phyloP scores from a whole-genome alignment of 2,329 filamentous ascomycete genomes.

The Cladophialophora bantiana region DNA sequence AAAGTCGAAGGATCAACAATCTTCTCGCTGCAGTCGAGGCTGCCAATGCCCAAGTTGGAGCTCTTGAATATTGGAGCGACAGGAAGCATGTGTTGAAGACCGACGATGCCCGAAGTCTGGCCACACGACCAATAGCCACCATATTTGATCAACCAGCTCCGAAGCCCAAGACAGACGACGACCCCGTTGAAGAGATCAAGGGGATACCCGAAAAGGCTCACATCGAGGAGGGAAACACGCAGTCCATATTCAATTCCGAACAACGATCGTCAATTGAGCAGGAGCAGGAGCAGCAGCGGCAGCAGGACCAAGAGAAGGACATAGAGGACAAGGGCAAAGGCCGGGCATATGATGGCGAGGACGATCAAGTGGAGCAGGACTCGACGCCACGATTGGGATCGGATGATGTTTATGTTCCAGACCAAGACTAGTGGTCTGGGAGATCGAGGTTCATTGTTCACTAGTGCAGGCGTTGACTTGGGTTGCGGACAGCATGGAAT shows the following conservation, averaged over 20 bases:
- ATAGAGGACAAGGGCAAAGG: conserved; percentile 33
- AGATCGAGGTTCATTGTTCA: conserved; percentile 27
- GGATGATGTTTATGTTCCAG: conserved; percentile 33
- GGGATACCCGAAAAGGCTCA: conserved; percentile 64
- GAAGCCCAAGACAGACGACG: conserved; percentile 29
- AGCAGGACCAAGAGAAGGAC: conserved; percentile 21
- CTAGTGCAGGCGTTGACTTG: conserved; percentile 33
- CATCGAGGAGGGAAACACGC: conserved; percentile 42
- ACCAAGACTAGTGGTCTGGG: conserved; percentile 28
- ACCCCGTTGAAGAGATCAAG: conserved; percentile 59
- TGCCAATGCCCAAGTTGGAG: conserved; percentile 80
- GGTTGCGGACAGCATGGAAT: neutral
- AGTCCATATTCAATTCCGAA: conserved; percentile 13
- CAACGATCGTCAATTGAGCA: conserved; percentile 9
- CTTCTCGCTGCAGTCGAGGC: conserved; percentile 77
- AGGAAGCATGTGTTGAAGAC: conserved; percentile 47
- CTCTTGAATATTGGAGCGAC: conserved; percentile 87
- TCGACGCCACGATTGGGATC: conserved; percentile 25
- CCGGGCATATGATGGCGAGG: conserved; percentile 30
- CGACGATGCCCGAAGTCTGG: conserved; percentile 32
- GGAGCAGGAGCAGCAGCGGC: conserved; percentile 22
- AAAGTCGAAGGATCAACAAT: conserved; percentile 65
- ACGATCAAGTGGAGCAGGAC: conserved; percentile 33
- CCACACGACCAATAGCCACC: conserved; percentile 32
- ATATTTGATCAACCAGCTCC: conserved; percentile 32